Evolutionary conservation across 805 yeast genomes (phyloP).

Genomic region (Wickerhamomyces strasburgensis): DNA sequence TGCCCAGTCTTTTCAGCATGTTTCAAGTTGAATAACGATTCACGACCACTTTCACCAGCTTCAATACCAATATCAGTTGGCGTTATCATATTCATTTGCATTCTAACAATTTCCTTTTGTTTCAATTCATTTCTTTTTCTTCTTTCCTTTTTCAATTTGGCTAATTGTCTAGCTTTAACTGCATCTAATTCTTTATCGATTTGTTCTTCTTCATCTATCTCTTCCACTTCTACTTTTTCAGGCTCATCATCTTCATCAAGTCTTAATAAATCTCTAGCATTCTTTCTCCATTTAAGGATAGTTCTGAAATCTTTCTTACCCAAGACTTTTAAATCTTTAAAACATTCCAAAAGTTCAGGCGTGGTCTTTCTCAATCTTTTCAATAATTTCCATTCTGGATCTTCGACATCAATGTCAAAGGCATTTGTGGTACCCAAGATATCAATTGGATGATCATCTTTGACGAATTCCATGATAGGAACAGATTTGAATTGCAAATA

Average conservation of each 20-base stretch:
- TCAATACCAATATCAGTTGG: constrained; percentile 92
- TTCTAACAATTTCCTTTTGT: constrained; percentile 81
- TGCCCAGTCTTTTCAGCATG: constrained; percentile 87
- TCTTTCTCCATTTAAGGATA: constrained; percentile 82
- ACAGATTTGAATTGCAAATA: constrained; percentile 62
- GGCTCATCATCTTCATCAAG: constrained; percentile 50
- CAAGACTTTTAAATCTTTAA: constrained; percentile 87
- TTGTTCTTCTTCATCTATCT: constrained; percentile 80
- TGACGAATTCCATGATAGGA: constrained; percentile 77
- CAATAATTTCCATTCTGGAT: constrained; percentile 68
- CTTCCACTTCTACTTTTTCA: constrained; percentile 49
- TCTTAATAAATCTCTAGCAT: constrained; percentile 74
- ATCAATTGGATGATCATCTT: constrained; percentile 76
- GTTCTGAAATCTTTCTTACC: constrained; percentile 91
- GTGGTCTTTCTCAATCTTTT: constrained; percentile 74
- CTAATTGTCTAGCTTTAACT: constrained; percentile 65
- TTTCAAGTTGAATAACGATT: constrained; percentile 74
- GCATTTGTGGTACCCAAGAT: constrained; percentile 69
- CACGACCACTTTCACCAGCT: constrained; percentile 76
- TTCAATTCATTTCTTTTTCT: constrained; percentile 76
- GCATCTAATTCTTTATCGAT: constrained; percentile 80
- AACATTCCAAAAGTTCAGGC: constrained; percentile 71
- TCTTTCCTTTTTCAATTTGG: constrained; percentile 71
- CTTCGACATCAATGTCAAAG: constrained; percentile 52
- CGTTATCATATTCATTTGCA: constrained; percentile 95